Evolutionary conservation across 352 stramenopile species (phyloP), one percentile per base, ranked within the genome.

Genomic region (Elongisporangium prolatum): DNA sequence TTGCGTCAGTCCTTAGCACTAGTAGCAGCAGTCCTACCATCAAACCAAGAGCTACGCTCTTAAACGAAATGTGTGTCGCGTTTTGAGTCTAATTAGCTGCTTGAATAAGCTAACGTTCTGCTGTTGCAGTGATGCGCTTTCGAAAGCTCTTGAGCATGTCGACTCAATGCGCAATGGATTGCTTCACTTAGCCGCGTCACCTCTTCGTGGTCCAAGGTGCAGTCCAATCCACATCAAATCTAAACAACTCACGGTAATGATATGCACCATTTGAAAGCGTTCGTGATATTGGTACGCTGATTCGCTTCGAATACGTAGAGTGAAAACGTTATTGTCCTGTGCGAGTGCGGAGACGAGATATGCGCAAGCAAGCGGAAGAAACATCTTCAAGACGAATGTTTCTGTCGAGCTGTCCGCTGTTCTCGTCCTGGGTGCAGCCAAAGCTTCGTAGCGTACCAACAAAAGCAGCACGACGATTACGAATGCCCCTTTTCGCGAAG

Each of bases 331-430:
- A 22, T 83, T 3, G 50, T 67, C 48, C 58, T 85, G 0, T 87
- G 79, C 34, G 64, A 65, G 38, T 93, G 83, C 28, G 76, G 72
- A 4, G 70, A 87, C 20, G 83, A 91, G 54, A 63, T 93, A 4
- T 50, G 56, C 4, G 22, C 57, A 3, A 48, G 60, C 21, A 56
- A 70, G n/a, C 59, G 80, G 24, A 69, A 63, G 28, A 51, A 53
- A 3, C 80, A 93, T 40, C 61, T 69, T 47, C 60, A 71, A 8
- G 52, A 63, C 17, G 60, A 69, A 17, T 93, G 83, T 53, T 47
- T 65, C 5, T 64, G 64, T 7, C 75, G 80, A 16, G 21, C 75
- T 11, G 63, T 89, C 8, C 54, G 51, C 7, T 93, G 83, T 21
- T 21, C 63, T 34, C 68, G 72, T 24, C 74, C 68, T 21, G 80